Evolutionary conservation across 139 green algal genomes (phyloP).

Genomic region (Micromonas commoda): DNA sequence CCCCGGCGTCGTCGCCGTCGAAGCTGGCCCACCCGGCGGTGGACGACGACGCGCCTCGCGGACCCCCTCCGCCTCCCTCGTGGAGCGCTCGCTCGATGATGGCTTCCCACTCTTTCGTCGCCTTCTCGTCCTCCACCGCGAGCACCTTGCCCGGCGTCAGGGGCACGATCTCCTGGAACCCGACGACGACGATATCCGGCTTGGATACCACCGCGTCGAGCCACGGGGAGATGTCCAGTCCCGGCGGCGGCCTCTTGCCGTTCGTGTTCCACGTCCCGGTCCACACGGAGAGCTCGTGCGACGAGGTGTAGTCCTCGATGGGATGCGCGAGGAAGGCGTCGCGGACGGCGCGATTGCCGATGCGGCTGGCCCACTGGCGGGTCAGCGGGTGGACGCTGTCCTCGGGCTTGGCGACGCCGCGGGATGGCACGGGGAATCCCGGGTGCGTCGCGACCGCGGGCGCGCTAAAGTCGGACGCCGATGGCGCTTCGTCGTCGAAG

Average conservation of each 20-base stretch:
- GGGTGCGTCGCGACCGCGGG: too few species aligned
- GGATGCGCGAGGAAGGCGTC: not conserved
- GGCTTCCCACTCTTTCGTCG: conserved; percentile 34
- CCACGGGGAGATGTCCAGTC: conserved; percentile 48
- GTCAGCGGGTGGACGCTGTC: not conserved
- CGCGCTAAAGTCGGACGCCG: not conserved
- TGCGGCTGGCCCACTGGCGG: not conserved
- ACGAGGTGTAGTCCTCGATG: conserved; percentile 16
- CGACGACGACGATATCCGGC: conserved; percentile 58
- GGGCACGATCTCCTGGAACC: conserved; percentile 79
- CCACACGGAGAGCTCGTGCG: not conserved
- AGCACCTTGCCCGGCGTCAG: conserved; percentile 65
- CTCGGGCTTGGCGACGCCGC: not conserved
- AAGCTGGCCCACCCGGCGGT: not conserved
- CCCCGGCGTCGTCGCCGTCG: conserved; percentile 4
- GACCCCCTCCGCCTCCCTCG: conserved; percentile 4
- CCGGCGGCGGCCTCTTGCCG: conserved; percentile 48
- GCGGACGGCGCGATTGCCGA: not conserved
- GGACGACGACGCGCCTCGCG: not conserved
- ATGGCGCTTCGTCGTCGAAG: not conserved
- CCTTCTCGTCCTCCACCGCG: conserved; percentile 16
- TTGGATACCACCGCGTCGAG: conserved; percentile 24
- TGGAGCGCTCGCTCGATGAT: conserved; percentile 35
- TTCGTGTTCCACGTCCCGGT: conserved; percentile 65
- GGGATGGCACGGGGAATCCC: too few species aligned